Conservation (phyloP, 1,284 basidiomycete species). For the Cutaneotrichosporon sp. region DNA sequence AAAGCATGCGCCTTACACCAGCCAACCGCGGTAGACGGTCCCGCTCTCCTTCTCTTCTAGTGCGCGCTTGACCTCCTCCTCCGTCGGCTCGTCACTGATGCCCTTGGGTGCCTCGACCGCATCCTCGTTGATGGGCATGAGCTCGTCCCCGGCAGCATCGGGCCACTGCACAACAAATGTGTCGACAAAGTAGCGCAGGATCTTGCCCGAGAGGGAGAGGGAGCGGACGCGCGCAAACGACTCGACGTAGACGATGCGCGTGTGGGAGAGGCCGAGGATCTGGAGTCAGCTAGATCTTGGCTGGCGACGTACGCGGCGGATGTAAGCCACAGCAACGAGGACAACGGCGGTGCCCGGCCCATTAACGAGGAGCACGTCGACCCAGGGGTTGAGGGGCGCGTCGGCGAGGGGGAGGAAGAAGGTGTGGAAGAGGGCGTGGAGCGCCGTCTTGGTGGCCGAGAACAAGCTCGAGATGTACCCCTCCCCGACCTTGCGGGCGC, state of each 20-base stretch:
- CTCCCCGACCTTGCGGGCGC: conserved; percentile 83
- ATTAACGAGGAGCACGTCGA: conserved; percentile 84
- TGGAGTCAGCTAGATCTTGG: conserved; percentile 51
- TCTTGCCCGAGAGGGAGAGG: conserved; percentile 80
- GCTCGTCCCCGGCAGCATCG: conserved; percentile 54
- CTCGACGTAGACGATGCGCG: conserved; percentile 85
- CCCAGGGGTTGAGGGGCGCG: conserved; percentile 55
- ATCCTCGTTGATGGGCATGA: neutral
- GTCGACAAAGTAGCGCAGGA: conserved; percentile 80
- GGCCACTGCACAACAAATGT: conserved; percentile 88
- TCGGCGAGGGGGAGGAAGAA: conserved; percentile 58
- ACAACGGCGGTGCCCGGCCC: conserved; percentile 93
- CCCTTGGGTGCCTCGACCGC: neutral
- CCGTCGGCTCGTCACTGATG: neutral
- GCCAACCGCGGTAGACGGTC: conserved; percentile 23
- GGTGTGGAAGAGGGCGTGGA: conserved; percentile 62
- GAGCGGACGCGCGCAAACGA: conserved; percentile 86
- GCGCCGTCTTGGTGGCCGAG: conserved; percentile 65
- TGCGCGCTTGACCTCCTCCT: neutral
- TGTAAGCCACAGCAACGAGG: conserved; percentile 69
- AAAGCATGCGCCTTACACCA: conserved; percentile 12
- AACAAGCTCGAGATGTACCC: conserved; percentile 66
- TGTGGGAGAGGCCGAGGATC: conserved; percentile 73
- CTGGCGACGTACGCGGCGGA: conserved; percentile 70
- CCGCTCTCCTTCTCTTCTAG: neutral